Base-by-base conservation (phyloP, 257 asterid species). In the Solanum lignicaule region DNA sequence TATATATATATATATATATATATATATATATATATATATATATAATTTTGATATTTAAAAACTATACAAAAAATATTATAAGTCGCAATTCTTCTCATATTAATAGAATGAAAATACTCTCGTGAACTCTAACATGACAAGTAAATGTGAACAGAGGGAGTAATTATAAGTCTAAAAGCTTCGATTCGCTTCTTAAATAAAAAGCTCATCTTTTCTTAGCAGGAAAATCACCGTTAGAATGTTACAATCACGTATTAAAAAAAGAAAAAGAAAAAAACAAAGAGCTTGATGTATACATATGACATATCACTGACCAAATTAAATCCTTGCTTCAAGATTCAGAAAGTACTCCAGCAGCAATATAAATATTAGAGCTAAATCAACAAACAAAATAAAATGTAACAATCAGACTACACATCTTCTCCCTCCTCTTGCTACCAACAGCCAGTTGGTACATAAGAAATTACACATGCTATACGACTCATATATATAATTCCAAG, bases 361-460 rank as follows among this genome's bases (percentile, higher is more conserved):
- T 13, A 84, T 87, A 90, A 74, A 84, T 20, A 73, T 29, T 75
- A 85, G 62, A 91, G 88, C 32, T 4, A 87, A 83, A 38, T 43
- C 3, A 25, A 33, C 43, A 2, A 8, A 78, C 3, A 16, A 52
- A 48, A 52, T 46, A 46, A 16, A 76, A 41, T 13, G 23, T 6
- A 41, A 81, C 25, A 79, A 43, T 4, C 58, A 0, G 32, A 21
- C 82, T 18, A 21, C 29, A 18, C 82, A n/a, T 10, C 8, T 55
- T 71, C 52, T 52, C 84, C 43, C 10, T 71, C 71, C 23, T 79
- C 72, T 66, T 86, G 90, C 86, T 89, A 74, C 92, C 93, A 94
- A 94, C 98, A 78, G 91, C 96, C 95, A 94, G 96, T 92, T 31
- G 96, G 94, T 93, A 89, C 72, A 85, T 23, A 38, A 36, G 6